Conservation (phyloP, 2,329 filamentous ascomycete genomes). For the Metarhizium brunneum region DNA sequence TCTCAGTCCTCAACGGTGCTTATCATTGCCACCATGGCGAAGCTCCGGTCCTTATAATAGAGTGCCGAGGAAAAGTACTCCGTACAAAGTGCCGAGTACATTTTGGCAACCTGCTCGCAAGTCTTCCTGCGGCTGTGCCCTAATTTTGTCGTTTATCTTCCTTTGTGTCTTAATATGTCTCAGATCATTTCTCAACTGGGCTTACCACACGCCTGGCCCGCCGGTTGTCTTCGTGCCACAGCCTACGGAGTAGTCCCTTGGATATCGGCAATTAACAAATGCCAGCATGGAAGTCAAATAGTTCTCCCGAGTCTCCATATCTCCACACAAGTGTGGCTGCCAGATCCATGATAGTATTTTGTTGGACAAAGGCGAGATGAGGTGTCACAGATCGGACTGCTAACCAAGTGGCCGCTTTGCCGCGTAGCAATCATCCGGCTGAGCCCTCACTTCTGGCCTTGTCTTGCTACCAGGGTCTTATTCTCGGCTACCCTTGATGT, state of each 20-base stretch:
- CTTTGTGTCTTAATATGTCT: conserved; percentile 14
- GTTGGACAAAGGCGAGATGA: conserved; percentile 28
- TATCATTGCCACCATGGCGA: neutral
- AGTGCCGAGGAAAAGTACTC: too few relatives aligned
- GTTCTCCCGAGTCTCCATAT: conserved; percentile 7
- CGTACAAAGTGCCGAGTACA: neutral
- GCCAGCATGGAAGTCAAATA: conserved; percentile 2
- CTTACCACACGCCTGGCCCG: conserved; percentile 6
- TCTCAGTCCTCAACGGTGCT: neutral
- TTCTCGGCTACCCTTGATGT: conserved; percentile 3
- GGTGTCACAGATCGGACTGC: conserved; percentile 29
- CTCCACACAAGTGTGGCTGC: neutral
- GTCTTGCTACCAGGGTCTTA: neutral
- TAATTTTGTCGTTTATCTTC: conserved; percentile 7
- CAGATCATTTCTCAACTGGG: conserved; percentile 13
- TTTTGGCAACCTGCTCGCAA: neutral
- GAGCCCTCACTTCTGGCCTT: conserved; percentile 4
- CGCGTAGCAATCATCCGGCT: conserved; percentile 12
- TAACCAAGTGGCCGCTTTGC: conserved; percentile 15
- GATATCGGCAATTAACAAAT: conserved; percentile 4
- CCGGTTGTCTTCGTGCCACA: conserved; percentile 8
- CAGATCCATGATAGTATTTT: conserved; percentile 7
- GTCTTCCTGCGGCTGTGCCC: neutral
- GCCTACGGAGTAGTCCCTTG: neutral
- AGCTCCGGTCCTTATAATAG: neutral